phyloP scores from a whole-genome alignment of 1,139 yeast genomes.

The Suhomyces wounanorum region DNA sequence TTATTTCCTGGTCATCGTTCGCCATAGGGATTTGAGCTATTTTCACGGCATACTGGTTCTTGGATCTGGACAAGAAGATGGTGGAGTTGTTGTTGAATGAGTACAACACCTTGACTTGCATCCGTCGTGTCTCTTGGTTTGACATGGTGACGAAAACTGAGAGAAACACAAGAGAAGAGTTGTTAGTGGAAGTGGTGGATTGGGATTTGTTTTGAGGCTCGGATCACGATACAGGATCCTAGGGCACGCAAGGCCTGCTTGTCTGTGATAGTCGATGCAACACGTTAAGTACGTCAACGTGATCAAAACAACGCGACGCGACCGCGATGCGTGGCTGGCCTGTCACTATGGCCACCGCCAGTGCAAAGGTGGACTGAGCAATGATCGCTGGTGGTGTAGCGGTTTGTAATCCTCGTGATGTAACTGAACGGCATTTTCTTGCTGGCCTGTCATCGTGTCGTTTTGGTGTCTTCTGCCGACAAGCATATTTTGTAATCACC shows the following conservation, averaged over 20 bases:
- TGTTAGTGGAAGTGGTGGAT: background rate
- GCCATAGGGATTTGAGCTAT: constrained; percentile 47
- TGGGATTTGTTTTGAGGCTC: constrained; percentile 10
- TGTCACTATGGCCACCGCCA: background rate
- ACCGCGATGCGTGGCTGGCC: constrained; percentile 7
- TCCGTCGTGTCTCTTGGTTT: constrained; percentile 35
- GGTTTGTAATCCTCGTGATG: background rate
- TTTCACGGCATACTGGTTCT: constrained; percentile 45
- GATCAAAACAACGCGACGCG: constrained; percentile 19
- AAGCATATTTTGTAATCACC: background rate
- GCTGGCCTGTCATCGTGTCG: background rate
- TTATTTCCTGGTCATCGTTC: constrained; percentile 34
- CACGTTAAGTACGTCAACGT: constrained; percentile 11
- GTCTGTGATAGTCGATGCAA: constrained; percentile 4
- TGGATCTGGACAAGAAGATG: constrained; percentile 60
- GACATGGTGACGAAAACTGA: constrained; percentile 12
- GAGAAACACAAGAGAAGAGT: background rate
- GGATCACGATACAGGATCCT: constrained; percentile 9
- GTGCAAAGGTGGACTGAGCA: background rate
- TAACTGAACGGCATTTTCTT: background rate
- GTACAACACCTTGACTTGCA: constrained; percentile 60
- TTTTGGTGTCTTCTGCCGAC: background rate
- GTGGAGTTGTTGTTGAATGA: constrained; percentile 59
- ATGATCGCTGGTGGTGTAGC: background rate
- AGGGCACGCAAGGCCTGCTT: constrained; percentile 1